Evolutionary conservation across 1,284 basidiomycete species (phyloP), one percentile per base, ranked within the genome.

Genomic region (Moniliophthora roreri): DNA sequence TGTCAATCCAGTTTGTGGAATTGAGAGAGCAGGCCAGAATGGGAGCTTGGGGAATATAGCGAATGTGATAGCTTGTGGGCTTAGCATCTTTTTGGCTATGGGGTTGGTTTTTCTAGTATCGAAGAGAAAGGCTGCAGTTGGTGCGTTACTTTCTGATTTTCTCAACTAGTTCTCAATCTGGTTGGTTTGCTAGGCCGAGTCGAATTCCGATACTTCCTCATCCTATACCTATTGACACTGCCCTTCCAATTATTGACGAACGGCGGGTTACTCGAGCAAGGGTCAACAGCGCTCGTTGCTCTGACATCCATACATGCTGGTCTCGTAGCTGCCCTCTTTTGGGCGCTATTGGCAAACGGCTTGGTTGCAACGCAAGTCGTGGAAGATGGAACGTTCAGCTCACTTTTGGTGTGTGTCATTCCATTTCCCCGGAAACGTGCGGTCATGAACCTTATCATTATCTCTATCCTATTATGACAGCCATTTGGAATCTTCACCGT

Each of bases 351-450:
- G 50, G 89, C 78, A 23, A 94, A 93, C 66, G 90, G 78, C 5
- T 69, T 94, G 50, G 80, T 95, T 23, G 86, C 89, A 26, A 90
- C 87, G 8, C 92, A 95, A 67, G 66, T 93, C 21, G 85, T 91
- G 46, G 89, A 91, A 60, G 93, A 95, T 63, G 92, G 91, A 9
- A 91, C 91, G 0, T 72, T 84, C 20, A 81, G 80, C 58, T 82
- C 84, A 51, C 58, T 92, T 34, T 73, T 89, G 53, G 89, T 91
- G 55, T 60, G 85, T 79, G 2, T 21, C 40, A n/a, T 34, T 47
- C 36, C 40, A 28, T 48, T 51, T 26, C n/a, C 48, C 35, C n/a
- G n/a, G 23, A 2, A 20, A 9, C 35, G 40, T 21, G 41, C 20
- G 28, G 28, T 34, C 35, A 50, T n/a, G 28, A 51, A 53, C 39